Evolutionary conservation across 441 rosid genomes (phyloP), one percentile per base, ranked within the genome.

Genomic region (Pelargonium australe): DNA sequence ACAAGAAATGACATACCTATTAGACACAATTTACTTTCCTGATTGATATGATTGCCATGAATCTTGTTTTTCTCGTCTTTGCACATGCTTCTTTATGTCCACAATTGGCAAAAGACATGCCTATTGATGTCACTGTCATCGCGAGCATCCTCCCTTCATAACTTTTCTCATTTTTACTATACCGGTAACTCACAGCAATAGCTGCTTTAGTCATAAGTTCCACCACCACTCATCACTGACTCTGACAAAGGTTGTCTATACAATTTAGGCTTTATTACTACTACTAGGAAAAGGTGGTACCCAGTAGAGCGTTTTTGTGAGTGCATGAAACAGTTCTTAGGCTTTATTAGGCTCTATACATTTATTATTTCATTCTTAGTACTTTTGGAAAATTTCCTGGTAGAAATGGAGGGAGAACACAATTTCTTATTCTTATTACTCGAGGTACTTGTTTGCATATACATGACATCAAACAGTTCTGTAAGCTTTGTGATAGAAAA

Each of bases 51-150:
- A 63, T 34, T 63, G 65, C 17, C 44, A 63, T 61, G 16, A 61
- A 63, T 28, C 17, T 60, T 20, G 64, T 11, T 60, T 28, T 5
- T n/a, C 65, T 62, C 28, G 16, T 61, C 11, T 62, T 28, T 34
- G 40, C 13, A 61, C 9, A 62, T 62, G 64, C 41, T 61, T 61
- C 40, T 61, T 62, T 62, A 62, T 62, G 65, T 13, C 65, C 65
- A 62, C 13, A 62, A 62, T 62, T 62, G 65, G 19, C 13, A 62
- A 16, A 62, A 62, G 63, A 60, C 28, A 17, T 7, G 65, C 43
- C 43, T 62, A 10, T 13, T 62, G 43, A 62, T 62, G 43, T 62
- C 43, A 62, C 17, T 31, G 63, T 9, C 43, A 61, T 37, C 11
- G 11, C 11, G 12, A 28, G 23, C 37, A 61, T 61, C 64, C 64